Evolutionary conservation across 2,329 filamentous ascomycete species (phyloP).

Genomic region (Chaetomiaceae sp.): DNA sequence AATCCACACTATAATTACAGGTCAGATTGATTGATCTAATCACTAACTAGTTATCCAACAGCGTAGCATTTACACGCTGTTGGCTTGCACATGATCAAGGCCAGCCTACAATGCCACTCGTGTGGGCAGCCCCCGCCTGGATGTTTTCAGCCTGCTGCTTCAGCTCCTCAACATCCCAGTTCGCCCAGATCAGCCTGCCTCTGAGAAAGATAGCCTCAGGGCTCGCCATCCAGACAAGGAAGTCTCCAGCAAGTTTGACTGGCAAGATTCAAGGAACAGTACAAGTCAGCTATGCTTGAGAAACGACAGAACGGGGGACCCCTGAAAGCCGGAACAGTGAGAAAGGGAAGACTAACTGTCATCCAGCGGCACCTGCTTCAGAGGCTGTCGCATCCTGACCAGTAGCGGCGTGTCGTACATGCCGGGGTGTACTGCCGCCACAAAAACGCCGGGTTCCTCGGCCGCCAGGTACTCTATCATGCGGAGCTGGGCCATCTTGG

Average conservation of each 20-base stretch:
- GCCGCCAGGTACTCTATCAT: conserved; percentile 3
- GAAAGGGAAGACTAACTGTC: neutral
- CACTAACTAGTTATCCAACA: too few species aligned
- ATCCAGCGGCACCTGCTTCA: neutral
- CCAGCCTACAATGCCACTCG: neutral
- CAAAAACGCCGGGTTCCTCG: neutral
- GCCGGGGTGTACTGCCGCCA: conserved; percentile 1
- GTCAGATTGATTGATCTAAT: too few species aligned
- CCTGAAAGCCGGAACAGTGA: neutral
- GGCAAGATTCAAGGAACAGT: neutral
- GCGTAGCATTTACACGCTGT: too few species aligned
- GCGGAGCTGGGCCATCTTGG: conserved; percentile 3
- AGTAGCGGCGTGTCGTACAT: conserved; percentile 3
- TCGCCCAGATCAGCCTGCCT: conserved; percentile 4
- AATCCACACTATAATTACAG: too few species aligned
- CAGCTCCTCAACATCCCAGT: conserved; percentile 9
- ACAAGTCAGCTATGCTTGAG: neutral
- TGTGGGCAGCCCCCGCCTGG: neutral
- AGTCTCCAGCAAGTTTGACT: conserved; percentile 2
- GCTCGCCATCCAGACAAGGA: conserved; percentile 2
- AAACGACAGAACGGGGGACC: neutral
- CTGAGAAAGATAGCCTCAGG: conserved; percentile 6
- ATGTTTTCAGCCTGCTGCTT: neutral
- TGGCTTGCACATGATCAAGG: too few species aligned
- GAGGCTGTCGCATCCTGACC: neutral